Evolutionary conservation across 208 protist genomes (phyloP), one percentile per base, ranked within the genome.

Genomic region (Tritrichomonas foetus): DNA sequence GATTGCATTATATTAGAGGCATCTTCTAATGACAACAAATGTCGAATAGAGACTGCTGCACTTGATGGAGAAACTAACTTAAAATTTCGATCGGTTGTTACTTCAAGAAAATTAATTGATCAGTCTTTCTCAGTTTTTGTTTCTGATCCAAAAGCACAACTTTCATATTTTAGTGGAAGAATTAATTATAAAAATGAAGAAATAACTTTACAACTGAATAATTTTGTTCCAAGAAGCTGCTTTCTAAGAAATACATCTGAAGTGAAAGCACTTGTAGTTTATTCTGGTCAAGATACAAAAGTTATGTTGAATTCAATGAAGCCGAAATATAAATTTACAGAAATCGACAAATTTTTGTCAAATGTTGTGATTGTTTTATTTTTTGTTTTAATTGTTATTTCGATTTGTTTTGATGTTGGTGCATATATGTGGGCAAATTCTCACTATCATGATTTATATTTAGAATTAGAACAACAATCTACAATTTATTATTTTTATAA

Each of bases 31-130:
- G 97, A 66, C 61, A 98, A 98, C 36, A 97, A 97, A 0, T 97
- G 95, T 66, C 99, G 99, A 94, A 97, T 99, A 44, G 97, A 98
- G 93, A 99, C 98, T 0, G 98, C 99, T 95, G 98, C 99, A 95
- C 96, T 99, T 1, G 98, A 99, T 95, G 98, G 99, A n/a, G 98
- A 99, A 95, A 99, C 98, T 13, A 98, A 99, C 95, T 99, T 98
- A 98, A 99, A 99, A 95, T 95, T 98, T 57, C 92, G 80, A 84
- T 75, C 72, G 36, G 27, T 96, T 39, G 75, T 75, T n/a, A 30
- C 30, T 61, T 93, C 72, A 27, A 55, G 95, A 94, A 36, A 94
- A 16, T 66, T 92, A 36, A 22, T 55, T 47, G 53, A 94, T 49
- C 47, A 3, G 0, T 22, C 22, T 39, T 66, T 94, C 0, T 50